These are phyloP conservation scores for Botrytis tulipae DNA, from an alignment of 2,329 filamentous ascomycete genomes.

Conservation along the genomic window DNA sequence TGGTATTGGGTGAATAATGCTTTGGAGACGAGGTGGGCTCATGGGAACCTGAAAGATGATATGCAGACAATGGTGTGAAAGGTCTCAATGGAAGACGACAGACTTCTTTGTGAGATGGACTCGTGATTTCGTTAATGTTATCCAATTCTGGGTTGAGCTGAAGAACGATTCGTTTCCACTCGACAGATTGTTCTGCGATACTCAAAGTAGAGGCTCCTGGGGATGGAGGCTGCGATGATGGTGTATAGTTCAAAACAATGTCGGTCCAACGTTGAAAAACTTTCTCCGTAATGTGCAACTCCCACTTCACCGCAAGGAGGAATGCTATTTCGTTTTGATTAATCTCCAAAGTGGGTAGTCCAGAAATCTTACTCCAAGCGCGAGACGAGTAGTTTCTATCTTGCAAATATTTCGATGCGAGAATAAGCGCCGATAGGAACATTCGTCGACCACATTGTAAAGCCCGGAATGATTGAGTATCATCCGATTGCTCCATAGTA, in stretches of 20 bases:
- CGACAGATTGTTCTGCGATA: conserved; percentile 36
- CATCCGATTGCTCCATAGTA: conserved; percentile 78
- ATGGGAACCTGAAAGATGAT: conserved; percentile 41
- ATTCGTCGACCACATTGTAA: conserved; percentile 95
- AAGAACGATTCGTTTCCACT: conserved; percentile 60
- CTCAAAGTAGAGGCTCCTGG: conserved; percentile 42
- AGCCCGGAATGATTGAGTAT: conserved; percentile 69
- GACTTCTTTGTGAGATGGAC: conserved; percentile 30
- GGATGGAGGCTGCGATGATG: conserved; percentile 51
- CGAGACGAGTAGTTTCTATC: conserved; percentile 97
- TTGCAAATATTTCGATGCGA: conserved; percentile 97
- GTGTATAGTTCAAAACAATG: conserved; percentile 78
- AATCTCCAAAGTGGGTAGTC: conserved; percentile 89
- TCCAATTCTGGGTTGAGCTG: conserved; percentile 56
- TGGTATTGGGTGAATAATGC: conserved; percentile 44
- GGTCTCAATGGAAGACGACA: conserved; percentile 32
- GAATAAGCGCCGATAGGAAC: conserved; percentile 91
- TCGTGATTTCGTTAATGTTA: conserved; percentile 52
- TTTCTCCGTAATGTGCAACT: conserved; percentile 86
- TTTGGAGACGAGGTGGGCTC: conserved; percentile 46
- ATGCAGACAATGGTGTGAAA: conserved; percentile 46
- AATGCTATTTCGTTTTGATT: conserved; percentile 97
- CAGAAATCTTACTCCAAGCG: conserved; percentile 98
- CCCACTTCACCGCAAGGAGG: conserved; percentile 86
- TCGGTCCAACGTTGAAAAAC: conserved; percentile 93